Percentiles rank a stretch among this genome's conserved stretches.
Conservation (phyloP, 2,329 filamentous ascomycete genomes). For the Clarireedia paspali region DNA sequence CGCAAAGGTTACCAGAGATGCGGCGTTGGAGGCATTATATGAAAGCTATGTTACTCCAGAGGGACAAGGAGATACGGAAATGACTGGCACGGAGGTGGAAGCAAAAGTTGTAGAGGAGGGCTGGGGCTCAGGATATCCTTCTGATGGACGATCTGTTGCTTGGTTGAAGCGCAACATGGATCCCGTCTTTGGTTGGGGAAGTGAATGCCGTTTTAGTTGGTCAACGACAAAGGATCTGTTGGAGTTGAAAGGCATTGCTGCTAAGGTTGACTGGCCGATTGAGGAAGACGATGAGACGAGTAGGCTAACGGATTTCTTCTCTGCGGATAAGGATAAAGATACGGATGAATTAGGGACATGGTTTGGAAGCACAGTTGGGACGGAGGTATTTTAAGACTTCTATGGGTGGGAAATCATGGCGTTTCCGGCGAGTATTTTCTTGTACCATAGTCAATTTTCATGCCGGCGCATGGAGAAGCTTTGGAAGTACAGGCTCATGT, state of each 20-base stretch:
- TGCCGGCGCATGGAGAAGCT: background rate
- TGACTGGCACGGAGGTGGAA: conserved; percentile 17
- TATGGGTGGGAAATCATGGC: background rate
- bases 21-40: conserved; percentile 75
- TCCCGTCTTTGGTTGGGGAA: conserved; percentile 89
- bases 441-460: background rate
- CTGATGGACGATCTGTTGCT: conserved; percentile 67
- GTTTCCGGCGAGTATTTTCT: background rate
- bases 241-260: conserved; percentile 49
- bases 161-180: conserved; percentile 89
- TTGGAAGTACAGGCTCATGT: too few relatives aligned
- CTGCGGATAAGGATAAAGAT: conserved; percentile 26
- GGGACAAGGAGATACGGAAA: conserved; percentile 21
- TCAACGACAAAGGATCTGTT: conserved; percentile 90
- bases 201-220: conserved; percentile 92
- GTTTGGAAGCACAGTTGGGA: conserved; percentile 53
- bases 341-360: conserved; percentile 63
- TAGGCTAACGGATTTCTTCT: conserved; percentile 72
- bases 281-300: conserved; percentile 62
- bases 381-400: conserved; percentile 25
- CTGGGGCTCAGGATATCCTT: conserved; percentile 94
- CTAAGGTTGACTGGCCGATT: conserved; percentile 77
- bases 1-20: conserved; percentile 92
- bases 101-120: conserved; percentile 33
- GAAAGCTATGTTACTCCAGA: conserved; percentile 28